Base-by-base conservation (phyloP, 768 basidiomycete species). In the Amanita muscaria region DNA sequence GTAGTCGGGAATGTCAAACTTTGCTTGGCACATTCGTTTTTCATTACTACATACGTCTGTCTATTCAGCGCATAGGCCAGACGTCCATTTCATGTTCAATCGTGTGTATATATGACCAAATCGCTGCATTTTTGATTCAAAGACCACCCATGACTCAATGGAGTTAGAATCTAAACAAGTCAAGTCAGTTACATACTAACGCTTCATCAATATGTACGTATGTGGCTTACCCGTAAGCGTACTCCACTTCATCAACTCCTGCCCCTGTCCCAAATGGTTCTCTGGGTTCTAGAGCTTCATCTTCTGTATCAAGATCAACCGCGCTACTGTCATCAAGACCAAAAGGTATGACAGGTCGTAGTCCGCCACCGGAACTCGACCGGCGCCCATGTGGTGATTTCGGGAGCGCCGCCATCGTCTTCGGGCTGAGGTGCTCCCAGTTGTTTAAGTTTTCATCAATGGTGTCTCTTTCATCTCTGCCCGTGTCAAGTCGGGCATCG, bases 341-440 rank as follows among this genome's bases (percentile, higher is more conserved):
- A 54, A 77, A 76, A 5, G 59, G 86, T 68, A 66, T 59, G 33
- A 96, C 81, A 11, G 93, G 91, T 25, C 92, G 79, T 38, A 97
- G 73, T 11, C 88, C 81, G 21, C 76, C 76, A 25, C 89, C 89
- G 5, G 88, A 85, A 49, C 87, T 89, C 25, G 88, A 87, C 19
- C 91, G 76, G 19, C 92, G 76, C 38, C 85, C 83, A 12, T 84
- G 84, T 14, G 92, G 92, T 0, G 90, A 93, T 60, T 92, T 92
- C 0, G 92, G 88, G 37, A 97, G 69, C 7, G 90, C 85, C 10
- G 88, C 87, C 79, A 97, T 86, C 2, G 91, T 93, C 64, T 89
- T 88, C 3, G 91, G 90, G 51, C 93, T 94, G 84, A 97, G 87
- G 57, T 94, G 92, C 92, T 93, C 93, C 93, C 93, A 97, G 53